Percentiles rank a stretch among this genome's conserved stretches.
phyloP scores from a whole-genome alignment of 163 green algal species.

The Scenedesmus sp. region DNA sequence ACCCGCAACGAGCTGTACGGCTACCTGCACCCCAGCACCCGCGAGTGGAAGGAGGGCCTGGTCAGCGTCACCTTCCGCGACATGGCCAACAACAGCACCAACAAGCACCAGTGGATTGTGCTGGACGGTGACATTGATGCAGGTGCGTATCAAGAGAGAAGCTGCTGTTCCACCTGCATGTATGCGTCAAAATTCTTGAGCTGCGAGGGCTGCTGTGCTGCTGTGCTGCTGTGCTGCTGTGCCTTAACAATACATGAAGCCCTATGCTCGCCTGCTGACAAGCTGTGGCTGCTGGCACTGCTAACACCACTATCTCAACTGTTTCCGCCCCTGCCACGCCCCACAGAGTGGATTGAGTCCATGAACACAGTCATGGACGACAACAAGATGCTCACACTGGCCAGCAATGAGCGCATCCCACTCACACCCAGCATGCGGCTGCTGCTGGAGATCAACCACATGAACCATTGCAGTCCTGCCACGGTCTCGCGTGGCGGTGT shows the following conservation, averaged over 20 bases:
- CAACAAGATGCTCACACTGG: conserved; percentile 94
- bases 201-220: too few species aligned
- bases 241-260: too few species aligned
- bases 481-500: conserved; percentile 94
- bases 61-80: conserved; percentile 93
- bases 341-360: conserved; percentile 95
- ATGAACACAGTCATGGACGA: conserved; percentile 92
- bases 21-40: conserved; percentile 90
- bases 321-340: neutral
- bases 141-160: neutral
- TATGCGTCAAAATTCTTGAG: too few species aligned
- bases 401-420: conserved; percentile 95
- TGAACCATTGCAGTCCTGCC: conserved; percentile 93
- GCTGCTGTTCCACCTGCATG: too few species aligned
- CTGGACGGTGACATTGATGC: conserved; percentile 97
- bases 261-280: too few species aligned
- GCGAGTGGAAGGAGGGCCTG: conserved; percentile 96
- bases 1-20: conserved; percentile 97
- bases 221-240: too few species aligned
- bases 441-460: conserved; percentile 91
- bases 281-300: neutral
- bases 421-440: conserved; percentile 91
- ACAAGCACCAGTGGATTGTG: conserved; percentile 96
- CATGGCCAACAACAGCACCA: conserved; percentile 88
- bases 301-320: too few species aligned